These are phyloP conservation scores for Akebia trifoliata DNA, from an alignment of 164 flowering plant genomes.

Conservation along the genomic window DNA sequence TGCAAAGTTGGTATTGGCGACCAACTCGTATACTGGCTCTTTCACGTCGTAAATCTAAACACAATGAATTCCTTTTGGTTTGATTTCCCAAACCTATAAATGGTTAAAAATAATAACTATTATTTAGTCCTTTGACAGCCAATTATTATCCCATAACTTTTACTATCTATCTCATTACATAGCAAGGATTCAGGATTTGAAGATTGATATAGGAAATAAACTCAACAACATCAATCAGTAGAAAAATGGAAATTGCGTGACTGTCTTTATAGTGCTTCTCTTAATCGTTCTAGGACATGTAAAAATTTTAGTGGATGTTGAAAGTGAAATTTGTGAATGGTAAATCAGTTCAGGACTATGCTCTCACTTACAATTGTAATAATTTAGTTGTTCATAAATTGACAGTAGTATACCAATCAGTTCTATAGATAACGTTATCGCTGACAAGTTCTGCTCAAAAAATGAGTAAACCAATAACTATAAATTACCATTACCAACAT, in stretches of 20 bases:
- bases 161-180: too few relatives aligned
- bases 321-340: not conserved
- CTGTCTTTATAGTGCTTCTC: not conserved
- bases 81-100: too few relatives aligned
- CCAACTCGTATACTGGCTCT: too few relatives aligned
- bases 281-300: not conserved
- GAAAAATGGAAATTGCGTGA: too few relatives aligned
- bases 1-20: constrained; percentile 35
- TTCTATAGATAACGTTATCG: too few relatives aligned
- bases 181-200: too few relatives aligned
- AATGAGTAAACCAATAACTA: not conserved
- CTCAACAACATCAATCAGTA: too few relatives aligned
- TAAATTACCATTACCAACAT: not conserved
- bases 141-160: not conserved
- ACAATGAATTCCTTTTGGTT: too few relatives aligned
- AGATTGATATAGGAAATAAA: too few relatives aligned
- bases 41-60: too few relatives aligned
- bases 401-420: not conserved
- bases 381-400: not conserved
- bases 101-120: too few relatives aligned
- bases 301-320: not conserved
- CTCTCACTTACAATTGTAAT: not conserved
- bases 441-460: not conserved
- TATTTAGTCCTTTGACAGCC: too few relatives aligned
- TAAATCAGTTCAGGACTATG: not conserved